Conservation (phyloP, 305 asterid species). For the Fraxinus platypoda region DNA sequence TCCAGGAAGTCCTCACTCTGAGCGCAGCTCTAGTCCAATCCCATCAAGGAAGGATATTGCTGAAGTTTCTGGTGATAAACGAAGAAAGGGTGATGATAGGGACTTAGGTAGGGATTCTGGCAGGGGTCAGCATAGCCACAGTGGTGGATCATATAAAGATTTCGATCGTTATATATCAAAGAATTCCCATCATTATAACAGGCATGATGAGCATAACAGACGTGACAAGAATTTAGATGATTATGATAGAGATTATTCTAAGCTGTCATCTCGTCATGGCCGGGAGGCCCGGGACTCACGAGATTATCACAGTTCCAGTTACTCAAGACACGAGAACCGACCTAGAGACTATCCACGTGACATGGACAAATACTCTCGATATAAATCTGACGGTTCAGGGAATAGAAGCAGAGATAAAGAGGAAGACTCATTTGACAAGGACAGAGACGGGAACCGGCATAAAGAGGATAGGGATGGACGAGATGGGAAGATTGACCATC, state of each 20-base stretch:
- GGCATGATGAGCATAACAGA: constrained; percentile 55
- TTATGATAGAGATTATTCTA: constrained; percentile 60
- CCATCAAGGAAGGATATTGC: constrained; percentile 44
- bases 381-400: constrained; percentile 50
- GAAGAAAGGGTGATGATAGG: constrained; percentile 50
- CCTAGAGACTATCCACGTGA: constrained; percentile 52
- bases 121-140: constrained; percentile 44
- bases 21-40: constrained; percentile 54
- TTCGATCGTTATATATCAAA: constrained; percentile 62
- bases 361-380: constrained; percentile 42
- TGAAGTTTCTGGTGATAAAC: constrained; percentile 41
- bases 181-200: constrained; percentile 29
- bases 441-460: constrained; percentile 12
- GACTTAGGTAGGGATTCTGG: constrained; percentile 37
- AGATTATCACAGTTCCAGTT: constrained; percentile 33
- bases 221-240: constrained; percentile 60
- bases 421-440: constrained; percentile 47
- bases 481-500: constrained; percentile 46
- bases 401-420: constrained; percentile 48
- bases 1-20: constrained; percentile 62
- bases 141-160: constrained; percentile 52
- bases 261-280: constrained; percentile 53
- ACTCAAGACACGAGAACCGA: constrained; percentile 48
- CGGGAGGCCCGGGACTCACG: constrained; percentile 59
- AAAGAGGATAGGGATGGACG: constrained; percentile 50